Percentiles rank a stretch among this genome's conserved stretches.
Evolutionary conservation across 1,284 basidiomycete genomes (phyloP).

Genomic region (Apiotrichum sp.): DNA sequence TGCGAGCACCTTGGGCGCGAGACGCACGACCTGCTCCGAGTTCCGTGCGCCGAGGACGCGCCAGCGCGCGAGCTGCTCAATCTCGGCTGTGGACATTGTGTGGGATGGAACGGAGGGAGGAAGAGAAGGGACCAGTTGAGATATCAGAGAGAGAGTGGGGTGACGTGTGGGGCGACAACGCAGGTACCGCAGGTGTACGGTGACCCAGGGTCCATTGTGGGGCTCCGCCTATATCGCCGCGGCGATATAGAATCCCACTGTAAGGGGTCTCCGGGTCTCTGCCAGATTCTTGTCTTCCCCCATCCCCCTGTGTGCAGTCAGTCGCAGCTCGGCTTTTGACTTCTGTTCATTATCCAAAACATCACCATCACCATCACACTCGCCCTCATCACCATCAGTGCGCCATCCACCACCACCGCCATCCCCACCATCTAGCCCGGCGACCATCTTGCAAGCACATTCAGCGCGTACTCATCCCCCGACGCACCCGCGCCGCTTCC

Average conservation of each 20-base stretch:
- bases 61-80: constrained; percentile 64
- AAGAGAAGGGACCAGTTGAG: too few relatives aligned
- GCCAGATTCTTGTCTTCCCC: too few relatives aligned
- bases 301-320: too few relatives aligned
- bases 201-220: neutral
- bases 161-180: too few relatives aligned
- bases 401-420: neutral
- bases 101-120: neutral
- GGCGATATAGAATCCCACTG: neutral
- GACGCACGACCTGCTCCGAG: constrained; percentile 65
- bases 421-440: neutral
- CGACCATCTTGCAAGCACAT: too few relatives aligned
- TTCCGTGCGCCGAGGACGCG: constrained; percentile 60
- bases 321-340: too few relatives aligned
- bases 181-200: too few relatives aligned
- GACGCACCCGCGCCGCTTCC: neutral
- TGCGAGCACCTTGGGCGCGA: constrained; percentile 56
- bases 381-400: too few relatives aligned
- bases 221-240: neutral
- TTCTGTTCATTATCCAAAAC: too few relatives aligned
- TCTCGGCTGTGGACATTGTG: constrained; percentile 45
- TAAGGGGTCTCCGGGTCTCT: too few relatives aligned
- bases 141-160: neutral
- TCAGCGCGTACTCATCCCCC: neutral
- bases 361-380: too few relatives aligned